Evolutionary conservation across 306 rosid genomes (phyloP), one percentile per base, ranked within the genome.

Genomic region (Acacia acuminata): DNA sequence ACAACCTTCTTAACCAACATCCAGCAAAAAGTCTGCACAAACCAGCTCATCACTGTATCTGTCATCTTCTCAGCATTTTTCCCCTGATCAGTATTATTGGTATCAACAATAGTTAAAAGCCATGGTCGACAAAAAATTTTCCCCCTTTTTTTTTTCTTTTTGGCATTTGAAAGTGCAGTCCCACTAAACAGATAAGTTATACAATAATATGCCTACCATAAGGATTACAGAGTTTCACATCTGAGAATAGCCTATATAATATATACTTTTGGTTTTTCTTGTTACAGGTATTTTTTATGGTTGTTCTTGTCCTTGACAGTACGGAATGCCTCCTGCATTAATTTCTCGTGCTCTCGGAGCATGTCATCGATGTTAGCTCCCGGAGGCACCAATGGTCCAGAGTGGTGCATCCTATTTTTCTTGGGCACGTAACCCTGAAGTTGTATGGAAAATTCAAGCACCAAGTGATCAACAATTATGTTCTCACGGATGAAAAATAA

Each of bases 271-370:
- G 20, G 25, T 69, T 40, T 40, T 40, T 40, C 73, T 15, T 45
- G 36, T 84, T 69, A 70, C 44, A 56, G 78, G 48, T 32, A 51
- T 58, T 71, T 70, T 79, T 34, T 76, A 7, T 36, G 67, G 81
- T 81, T 89, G 17, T 79, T 83, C 82, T 87, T 89, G 25, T 65
- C 79, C 79, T 90, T 91, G 71, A 94, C 97, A 82, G 91, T 91
- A 20, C 99, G 94, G 55, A 93, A 92, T 38, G 96, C 98, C 77
- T 92, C 96, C 83, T 93, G 99, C 87, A 96, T 96, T 82, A 92
- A 89, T 75, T 89, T 88, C 79, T 96, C 99, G 25, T 96, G 99
- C 86, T 93, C 98, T 82, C 74, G 89, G 25, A 96, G 89, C 98
- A 96, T 91, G 84, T 96, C 98, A 27, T 96, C 99, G 38, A 96